Percentiles rank a stretch among this genome's conserved stretches.
These are phyloP conservation scores for Calonectria honghensis DNA, from an alignment of 2,329 filamentous ascomycete genomes.

Conservation along the genomic window DNA sequence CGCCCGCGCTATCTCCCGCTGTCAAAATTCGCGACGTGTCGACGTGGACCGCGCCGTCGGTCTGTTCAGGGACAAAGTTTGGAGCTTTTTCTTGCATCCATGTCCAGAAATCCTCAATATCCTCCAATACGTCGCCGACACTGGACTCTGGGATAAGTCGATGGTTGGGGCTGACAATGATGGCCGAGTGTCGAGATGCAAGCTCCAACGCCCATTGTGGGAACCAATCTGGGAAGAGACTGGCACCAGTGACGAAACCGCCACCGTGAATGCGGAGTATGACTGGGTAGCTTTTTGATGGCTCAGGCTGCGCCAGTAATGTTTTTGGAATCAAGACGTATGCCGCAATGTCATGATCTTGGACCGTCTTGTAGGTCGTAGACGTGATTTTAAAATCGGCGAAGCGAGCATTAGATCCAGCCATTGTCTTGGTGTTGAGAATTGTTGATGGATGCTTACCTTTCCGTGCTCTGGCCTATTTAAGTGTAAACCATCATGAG, in stretches of 20 bases:
- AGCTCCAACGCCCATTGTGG: slow-evolving; percentile 26
- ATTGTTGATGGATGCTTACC: too few species aligned
- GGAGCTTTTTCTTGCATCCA: slow-evolving; percentile 22
- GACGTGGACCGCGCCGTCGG: slow-evolving; percentile 10
- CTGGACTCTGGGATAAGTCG: slow-evolving; percentile 20
- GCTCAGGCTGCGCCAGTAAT: not conserved
- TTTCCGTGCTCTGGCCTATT: too few species aligned
- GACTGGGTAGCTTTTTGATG: not conserved
- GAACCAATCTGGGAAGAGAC: slow-evolving; percentile 28
- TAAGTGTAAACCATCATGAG: too few species aligned
- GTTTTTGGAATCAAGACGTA: slow-evolving; percentile 19
- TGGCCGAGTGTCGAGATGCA: slow-evolving; percentile 27
- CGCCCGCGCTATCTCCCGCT: slow-evolving; percentile 26
- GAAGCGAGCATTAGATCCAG: slow-evolving; percentile 1
- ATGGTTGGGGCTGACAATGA: slow-evolving; percentile 27
- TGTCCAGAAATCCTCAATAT: slow-evolving; percentile 27
- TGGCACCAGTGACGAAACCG: not conserved
- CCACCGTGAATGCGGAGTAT: slow-evolving; percentile 27
- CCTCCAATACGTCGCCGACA: slow-evolving; percentile 20
- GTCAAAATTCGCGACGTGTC: slow-evolving; percentile 25
- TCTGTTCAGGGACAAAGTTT: not conserved
- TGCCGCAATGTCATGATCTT: slow-evolving; percentile 6
- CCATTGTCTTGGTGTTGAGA: not conserved
- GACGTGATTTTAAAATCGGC: slow-evolving; percentile 12
- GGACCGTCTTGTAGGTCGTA: slow-evolving; percentile 26